These are phyloP conservation scores for Hypoxylon perforatum DNA, from an alignment of 495 filamentous ascomycete genomes.

Conservation along the genomic window DNA sequence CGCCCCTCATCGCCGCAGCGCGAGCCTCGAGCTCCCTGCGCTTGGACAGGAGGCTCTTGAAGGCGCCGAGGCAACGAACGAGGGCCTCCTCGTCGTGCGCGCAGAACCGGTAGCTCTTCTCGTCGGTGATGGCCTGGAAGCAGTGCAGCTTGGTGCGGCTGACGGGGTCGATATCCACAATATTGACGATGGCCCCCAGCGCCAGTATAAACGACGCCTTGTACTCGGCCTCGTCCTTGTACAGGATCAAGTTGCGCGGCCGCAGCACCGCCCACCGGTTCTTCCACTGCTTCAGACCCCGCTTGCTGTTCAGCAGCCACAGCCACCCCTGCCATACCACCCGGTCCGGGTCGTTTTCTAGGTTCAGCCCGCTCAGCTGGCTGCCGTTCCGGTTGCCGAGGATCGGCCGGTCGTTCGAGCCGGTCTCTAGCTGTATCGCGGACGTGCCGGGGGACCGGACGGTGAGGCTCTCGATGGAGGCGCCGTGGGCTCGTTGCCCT, in stretches of 20 bases:
- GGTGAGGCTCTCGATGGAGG: constrained; percentile 58
- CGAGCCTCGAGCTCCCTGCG: constrained; percentile 64
- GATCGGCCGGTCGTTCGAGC: constrained; percentile 37
- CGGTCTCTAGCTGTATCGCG: constrained; percentile 33
- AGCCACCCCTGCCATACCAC: constrained; percentile 94
- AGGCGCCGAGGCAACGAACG: constrained; percentile 84
- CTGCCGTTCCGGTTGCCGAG: constrained; percentile 64
- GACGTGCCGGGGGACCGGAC: constrained; percentile 51
- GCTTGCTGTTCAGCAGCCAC: constrained; percentile 83
- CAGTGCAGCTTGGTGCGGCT: constrained; percentile 86
- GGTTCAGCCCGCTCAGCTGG: constrained; percentile 65
- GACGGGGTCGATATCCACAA: constrained; percentile 89
- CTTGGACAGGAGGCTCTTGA: constrained; percentile 89
- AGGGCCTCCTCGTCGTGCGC: constrained; percentile 83
- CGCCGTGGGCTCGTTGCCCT: constrained; percentile 50
- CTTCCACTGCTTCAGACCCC: constrained; percentile 95
- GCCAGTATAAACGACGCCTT: constrained; percentile 84
- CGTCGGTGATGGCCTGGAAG: constrained; percentile 93
- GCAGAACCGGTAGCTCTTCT: constrained; percentile 91
- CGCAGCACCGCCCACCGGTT: constrained; percentile 93
- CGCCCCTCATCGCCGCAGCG: constrained; percentile 44
- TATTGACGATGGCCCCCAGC: constrained; percentile 84
- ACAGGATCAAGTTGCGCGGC: constrained; percentile 85
- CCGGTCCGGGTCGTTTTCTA: constrained; percentile 69
- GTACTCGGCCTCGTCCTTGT: constrained; percentile 94